Evolutionary conservation across 164 flowering plant species (phyloP).

Genomic region (Saururus chinensis): DNA sequence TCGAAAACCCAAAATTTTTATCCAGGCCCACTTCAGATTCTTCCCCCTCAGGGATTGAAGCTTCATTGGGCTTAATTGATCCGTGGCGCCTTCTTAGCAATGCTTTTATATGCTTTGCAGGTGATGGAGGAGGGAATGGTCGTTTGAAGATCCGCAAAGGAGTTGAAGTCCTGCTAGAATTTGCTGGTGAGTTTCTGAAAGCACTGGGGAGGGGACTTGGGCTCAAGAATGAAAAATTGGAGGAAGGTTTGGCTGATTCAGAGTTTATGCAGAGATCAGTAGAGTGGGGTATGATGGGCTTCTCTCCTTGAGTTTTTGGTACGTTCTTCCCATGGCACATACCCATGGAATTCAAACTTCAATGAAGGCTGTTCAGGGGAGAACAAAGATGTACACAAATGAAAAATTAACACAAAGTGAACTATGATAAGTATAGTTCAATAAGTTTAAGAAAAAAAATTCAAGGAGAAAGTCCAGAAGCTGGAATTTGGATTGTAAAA

Average conservation of each 20-base stretch:
- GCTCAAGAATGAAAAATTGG: slow-evolving; percentile 64
- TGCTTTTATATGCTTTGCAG: slow-evolving; percentile 95
- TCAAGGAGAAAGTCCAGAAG: neutral
- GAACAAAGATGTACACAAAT: neutral
- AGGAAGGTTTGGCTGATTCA: slow-evolving; percentile 26
- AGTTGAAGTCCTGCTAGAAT: slow-evolving; percentile 56
- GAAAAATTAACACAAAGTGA: neutral
- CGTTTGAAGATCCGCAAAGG: slow-evolving; percentile 71
- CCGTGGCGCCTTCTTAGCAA: slow-evolving; percentile 83
- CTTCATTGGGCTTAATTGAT: slow-evolving; percentile 84
- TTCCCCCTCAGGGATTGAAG: slow-evolving; percentile 71
- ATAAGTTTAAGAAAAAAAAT: neutral
- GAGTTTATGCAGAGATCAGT: slow-evolving; percentile 15
- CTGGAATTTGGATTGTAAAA: neutral
- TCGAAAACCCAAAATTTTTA: slow-evolving; percentile 73
- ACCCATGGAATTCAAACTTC: slow-evolving; percentile 45
- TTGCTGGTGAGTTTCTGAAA: slow-evolving; percentile 73
- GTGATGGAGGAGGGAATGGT: slow-evolving; percentile 95
- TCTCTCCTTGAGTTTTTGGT: slow-evolving; percentile 20
- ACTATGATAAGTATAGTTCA: neutral
- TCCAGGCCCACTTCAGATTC: slow-evolving; percentile 67
- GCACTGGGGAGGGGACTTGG: slow-evolving; percentile 67
- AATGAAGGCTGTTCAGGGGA: neutral
- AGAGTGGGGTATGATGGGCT: slow-evolving; percentile 12
- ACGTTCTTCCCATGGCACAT: slow-evolving; percentile 78